Evolutionary conservation across 208 protist genomes (phyloP).

Genomic region (Trypanosoma grayi): DNA sequence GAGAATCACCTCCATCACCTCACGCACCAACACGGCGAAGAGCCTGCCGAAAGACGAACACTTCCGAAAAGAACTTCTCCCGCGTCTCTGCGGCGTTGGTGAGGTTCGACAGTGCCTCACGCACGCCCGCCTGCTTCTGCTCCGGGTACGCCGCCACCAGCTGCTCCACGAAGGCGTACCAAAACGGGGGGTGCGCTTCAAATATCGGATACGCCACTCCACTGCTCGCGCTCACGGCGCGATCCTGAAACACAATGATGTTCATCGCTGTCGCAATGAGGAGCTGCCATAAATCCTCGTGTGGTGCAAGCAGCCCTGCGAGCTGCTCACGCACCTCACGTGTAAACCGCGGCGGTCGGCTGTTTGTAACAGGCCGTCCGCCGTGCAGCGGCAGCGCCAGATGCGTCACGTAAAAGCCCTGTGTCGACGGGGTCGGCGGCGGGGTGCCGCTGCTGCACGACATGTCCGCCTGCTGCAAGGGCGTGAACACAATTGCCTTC

Average conservation of each 20-base stretch:
- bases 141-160: conserved; percentile 68
- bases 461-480: neutral
- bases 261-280: conserved; percentile 78
- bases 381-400: neutral
- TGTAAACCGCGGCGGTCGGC: conserved; percentile 18
- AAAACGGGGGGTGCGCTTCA: conserved; percentile 81
- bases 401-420: neutral
- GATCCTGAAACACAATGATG: conserved; percentile 81
- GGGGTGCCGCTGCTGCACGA: neutral
- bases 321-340: conserved; percentile 44
- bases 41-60: conserved; percentile 72
- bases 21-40: conserved; percentile 45
- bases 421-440: neutral
- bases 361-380: neutral
- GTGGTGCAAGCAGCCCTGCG: conserved; percentile 58
- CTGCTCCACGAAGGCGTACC: conserved; percentile 66
- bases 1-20: conserved; percentile 3
- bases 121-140: conserved; percentile 53
- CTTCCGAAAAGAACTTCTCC: conserved; percentile 79
- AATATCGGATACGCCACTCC: conserved; percentile 79
- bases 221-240: conserved; percentile 64
- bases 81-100: conserved; percentile 61
- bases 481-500: conserved; percentile 49
- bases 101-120: conserved; percentile 62
- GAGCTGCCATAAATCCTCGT: conserved; percentile 64